Conservation (phyloP, 257 asterid genomes). For the Eustoma russellianum region DNA sequence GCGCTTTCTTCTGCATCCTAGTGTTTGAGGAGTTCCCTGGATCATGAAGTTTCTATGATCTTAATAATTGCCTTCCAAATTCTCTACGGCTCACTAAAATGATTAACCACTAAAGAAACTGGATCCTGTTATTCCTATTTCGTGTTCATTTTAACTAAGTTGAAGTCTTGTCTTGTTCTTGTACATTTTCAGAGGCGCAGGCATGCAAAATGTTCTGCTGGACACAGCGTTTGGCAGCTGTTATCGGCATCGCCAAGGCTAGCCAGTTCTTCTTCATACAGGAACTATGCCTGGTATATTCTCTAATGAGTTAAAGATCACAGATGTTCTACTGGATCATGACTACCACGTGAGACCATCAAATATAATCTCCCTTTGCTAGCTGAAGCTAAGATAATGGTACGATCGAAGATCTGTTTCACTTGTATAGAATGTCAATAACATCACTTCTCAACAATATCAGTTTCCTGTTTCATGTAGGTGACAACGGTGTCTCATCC, state of each 20-base stretch:
- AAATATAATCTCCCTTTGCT: slow-evolving; percentile 58
- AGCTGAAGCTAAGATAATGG: slow-evolving; percentile 37
- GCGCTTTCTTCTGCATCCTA: no score
- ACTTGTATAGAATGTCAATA: neutral
- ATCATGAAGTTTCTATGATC: no score
- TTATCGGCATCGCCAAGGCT: slow-evolving; percentile 60
- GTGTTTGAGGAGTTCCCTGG: no score
- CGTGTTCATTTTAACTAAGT: no score
- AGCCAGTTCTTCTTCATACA: slow-evolving; percentile 80
- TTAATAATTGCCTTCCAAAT: no score
- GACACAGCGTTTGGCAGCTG: slow-evolving; percentile 68
- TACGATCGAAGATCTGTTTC: slow-evolving; percentile 16
- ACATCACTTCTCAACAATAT: no score
- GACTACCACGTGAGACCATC: slow-evolving; percentile 58
- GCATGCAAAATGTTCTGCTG: slow-evolving; percentile 39
- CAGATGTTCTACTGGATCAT: slow-evolving; percentile 58
- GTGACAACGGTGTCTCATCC: slow-evolving; percentile 18
- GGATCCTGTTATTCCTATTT: no score
- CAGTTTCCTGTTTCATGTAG: slow-evolving; percentile 17
- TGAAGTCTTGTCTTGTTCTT: no score
- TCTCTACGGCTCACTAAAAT: no score
- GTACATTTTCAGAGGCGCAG: slow-evolving; percentile 26
- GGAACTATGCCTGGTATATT: slow-evolving; percentile 74
- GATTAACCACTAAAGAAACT: no score
- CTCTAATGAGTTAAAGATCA: slow-evolving; percentile 53